These are phyloP conservation scores for Simmondsia chinensis DNA, from an alignment of 148 eudicot species.

Conservation along the genomic window DNA sequence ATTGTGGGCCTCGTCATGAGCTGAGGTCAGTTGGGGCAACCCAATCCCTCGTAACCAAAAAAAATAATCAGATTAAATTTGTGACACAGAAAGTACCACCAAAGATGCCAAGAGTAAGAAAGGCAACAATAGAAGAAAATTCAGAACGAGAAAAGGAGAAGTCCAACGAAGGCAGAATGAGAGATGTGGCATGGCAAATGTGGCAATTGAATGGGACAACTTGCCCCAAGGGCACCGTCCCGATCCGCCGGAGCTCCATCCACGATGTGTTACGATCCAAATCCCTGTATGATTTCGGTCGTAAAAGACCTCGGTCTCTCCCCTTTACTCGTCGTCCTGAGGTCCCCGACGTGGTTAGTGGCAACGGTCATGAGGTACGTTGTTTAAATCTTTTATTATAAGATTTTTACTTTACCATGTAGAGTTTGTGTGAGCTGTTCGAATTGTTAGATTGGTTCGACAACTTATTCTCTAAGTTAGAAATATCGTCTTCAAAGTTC, in stretches of 20 bases:
- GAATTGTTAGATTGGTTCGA: too few species aligned
- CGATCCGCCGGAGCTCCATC: slow-evolving; percentile 65
- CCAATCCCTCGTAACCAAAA: too few species aligned
- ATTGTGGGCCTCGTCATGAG: too few species aligned
- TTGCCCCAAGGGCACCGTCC: slow-evolving; percentile 83
- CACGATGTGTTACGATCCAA: slow-evolving; percentile 84
- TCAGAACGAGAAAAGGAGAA: slow-evolving; percentile 11
- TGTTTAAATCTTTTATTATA: too few species aligned
- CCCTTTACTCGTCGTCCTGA: slow-evolving; percentile 29
- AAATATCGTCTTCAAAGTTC: too few species aligned
- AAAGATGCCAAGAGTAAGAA: slow-evolving; percentile 42
- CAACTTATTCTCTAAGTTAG: too few species aligned
- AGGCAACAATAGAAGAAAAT: slow-evolving; percentile 8
- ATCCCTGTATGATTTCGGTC: slow-evolving; percentile 79
- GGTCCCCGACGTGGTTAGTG: slow-evolving; percentile 81
- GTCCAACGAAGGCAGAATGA: slow-evolving; percentile 6
- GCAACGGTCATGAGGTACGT: slow-evolving; percentile 92
- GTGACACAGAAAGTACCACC: slow-evolving; percentile 58
- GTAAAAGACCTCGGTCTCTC: slow-evolving; percentile 30
- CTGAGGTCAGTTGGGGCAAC: too few species aligned
- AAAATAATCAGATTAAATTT: background rate
- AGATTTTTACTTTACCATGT: too few species aligned
- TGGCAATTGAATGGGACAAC: slow-evolving; percentile 74
- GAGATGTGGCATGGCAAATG: slow-evolving; percentile 47
- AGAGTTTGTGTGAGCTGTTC: too few species aligned